phyloP scores from a whole-genome alignment of 225 moss, liverwort and hornwort species.

The Sphagnum tenellum region DNA sequence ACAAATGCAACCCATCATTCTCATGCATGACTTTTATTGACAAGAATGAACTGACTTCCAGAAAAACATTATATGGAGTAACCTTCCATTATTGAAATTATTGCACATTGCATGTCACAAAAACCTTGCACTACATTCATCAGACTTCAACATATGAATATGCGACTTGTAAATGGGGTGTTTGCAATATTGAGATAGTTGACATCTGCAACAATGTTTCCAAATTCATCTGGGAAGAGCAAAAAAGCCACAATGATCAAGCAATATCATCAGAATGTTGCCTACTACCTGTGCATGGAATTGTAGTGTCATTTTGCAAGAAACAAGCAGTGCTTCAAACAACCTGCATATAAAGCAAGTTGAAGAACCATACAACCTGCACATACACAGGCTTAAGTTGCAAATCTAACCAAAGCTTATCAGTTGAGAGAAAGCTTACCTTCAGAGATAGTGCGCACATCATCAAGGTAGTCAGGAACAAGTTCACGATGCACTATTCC shows the following conservation, averaged over 20 bases:
- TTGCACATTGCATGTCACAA: too few relatives aligned
- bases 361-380: neutral
- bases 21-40: too few relatives aligned
- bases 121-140: neutral
- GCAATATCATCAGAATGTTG: neutral
- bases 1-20: too few relatives aligned
- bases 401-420: too few relatives aligned
- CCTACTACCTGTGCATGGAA: neutral
- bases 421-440: constrained; percentile 25
- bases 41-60: too few relatives aligned
- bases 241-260: neutral
- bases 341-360: neutral
- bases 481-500: constrained; percentile 72
- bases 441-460: constrained; percentile 79
- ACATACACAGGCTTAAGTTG: too few relatives aligned
- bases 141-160: constrained; percentile 57
- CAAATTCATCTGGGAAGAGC: constrained; percentile 63
- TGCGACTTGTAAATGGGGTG: constrained; percentile 25
- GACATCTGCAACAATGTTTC: constrained; percentile 69
- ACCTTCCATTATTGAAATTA: too few relatives aligned
- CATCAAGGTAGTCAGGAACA: constrained; percentile 76
- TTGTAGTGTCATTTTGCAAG: neutral
- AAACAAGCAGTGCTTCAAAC: too few relatives aligned
- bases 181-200: constrained; percentile 73
- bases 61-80: too few relatives aligned